phyloP scores from a whole-genome alignment of 2,329 filamentous ascomycete species.

The Didymella pinodella region DNA sequence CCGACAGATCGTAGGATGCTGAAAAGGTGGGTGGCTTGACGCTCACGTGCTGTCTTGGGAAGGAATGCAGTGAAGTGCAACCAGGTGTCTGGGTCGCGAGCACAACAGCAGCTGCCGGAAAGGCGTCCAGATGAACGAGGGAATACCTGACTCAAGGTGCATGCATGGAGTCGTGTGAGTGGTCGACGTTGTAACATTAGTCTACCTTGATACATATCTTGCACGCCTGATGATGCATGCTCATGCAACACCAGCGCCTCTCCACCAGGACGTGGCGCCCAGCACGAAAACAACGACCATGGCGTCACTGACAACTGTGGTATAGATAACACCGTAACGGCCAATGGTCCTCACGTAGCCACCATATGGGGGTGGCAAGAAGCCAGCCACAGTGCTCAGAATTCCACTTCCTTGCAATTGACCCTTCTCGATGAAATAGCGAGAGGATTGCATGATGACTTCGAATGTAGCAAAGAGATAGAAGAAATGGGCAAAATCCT shows the following conservation, averaged over 20 bases:
- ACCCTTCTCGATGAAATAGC: conserved; percentile 74
- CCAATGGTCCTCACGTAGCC: conserved; percentile 68
- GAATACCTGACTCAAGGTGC: background rate
- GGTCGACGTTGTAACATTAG: conserved; percentile 15
- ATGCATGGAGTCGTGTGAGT: background rate
- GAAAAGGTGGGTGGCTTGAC: background rate
- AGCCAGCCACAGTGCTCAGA: conserved; percentile 68
- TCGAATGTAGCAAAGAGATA: conserved; percentile 83
- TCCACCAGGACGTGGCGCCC: conserved; percentile 64
- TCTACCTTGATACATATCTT: conserved; percentile 13
- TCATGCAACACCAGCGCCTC: conserved; percentile 45
- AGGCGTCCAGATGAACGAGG: background rate
- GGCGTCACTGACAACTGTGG: conserved; percentile 75
- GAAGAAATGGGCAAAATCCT: conserved; percentile 67
- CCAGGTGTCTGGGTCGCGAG: conserved; percentile 12
- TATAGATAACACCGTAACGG: conserved; percentile 74
- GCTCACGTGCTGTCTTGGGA: conserved; percentile 8
- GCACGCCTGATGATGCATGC: conserved; percentile 6
- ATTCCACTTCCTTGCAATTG: conserved; percentile 66
- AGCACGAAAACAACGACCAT: conserved; percentile 79
- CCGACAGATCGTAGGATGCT: background rate
- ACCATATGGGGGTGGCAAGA: conserved; percentile 71
- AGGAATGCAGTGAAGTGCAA: conserved; percentile 3
- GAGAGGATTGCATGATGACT: conserved; percentile 72
- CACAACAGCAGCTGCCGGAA: conserved; percentile 8